Evolutionary conservation across 2,329 filamentous ascomycete species (phyloP), one percentile per base, ranked within the genome.

Genomic region (Colletotrichum sp.): DNA sequence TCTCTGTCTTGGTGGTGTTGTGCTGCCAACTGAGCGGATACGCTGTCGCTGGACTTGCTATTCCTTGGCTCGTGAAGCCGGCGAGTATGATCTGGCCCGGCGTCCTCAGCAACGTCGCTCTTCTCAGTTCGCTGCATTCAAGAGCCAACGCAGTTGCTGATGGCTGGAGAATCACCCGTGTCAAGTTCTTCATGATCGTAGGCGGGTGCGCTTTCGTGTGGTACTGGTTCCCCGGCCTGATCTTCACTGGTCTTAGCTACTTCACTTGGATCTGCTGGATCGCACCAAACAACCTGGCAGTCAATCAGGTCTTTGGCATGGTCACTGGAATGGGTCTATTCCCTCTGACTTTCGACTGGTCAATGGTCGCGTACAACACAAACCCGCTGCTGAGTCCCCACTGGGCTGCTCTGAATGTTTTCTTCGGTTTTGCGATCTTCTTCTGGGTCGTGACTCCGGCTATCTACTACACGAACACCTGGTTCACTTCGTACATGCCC

Each of bases 321-420:
- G 82, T 84, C 22, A 85, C 82, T 3, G 85, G 85, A 0, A 78
- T 87, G 36, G 85, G 83, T 0, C 63, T 88, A 0, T 79, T 87
- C 6, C 86, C 86, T 1, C 80, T 88, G 36, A 88, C 86, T 0
- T 85, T 88, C 69, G 86, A 88, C 79, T 88, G 86, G 80, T 80
- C 81, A 3, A 80, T 80, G 75, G 79, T 79, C 36, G 78, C 63
- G 73, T 78, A 13, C 71, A 76, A 76, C 61, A 80, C 85, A 78
- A 83, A 87, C 70, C 86, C 86, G 6, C 80, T 87, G 64, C 86
- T 88, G 83, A 85, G 88, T 8, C 89, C 89, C 5, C 89, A 89
- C 79, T 90, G 92, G 83, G 90, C 90, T 19, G 92, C 92, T 44
- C 85, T 91, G 68, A 94, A 94, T 81, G 90, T 89, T 16, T 86